phyloP scores from a whole-genome alignment of 441 rosid genomes.

The Flueggea neowawraea region DNA sequence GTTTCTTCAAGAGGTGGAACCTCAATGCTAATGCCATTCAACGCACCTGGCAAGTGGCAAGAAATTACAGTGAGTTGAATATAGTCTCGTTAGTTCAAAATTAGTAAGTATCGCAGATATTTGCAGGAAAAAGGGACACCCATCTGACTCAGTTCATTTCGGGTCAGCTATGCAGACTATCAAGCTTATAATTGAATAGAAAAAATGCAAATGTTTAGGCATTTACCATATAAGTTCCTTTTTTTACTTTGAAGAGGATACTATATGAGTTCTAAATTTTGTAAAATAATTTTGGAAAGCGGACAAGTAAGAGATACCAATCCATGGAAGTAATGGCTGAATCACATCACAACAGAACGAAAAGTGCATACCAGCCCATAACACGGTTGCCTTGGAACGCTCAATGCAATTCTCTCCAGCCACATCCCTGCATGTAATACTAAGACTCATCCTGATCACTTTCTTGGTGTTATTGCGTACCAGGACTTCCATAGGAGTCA shows the following conservation, averaged over 20 bases:
- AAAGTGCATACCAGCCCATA: conserved; percentile 74
- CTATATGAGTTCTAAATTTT: too few species aligned
- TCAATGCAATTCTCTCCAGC: conserved; percentile 94
- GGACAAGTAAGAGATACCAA: neutral
- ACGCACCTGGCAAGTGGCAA: conserved; percentile 49
- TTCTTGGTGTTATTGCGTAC: conserved; percentile 90
- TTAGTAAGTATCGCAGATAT: too few species aligned
- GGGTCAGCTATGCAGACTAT: too few species aligned
- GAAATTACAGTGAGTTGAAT: neutral
- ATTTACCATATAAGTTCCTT: too few species aligned
- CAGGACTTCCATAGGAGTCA: conserved; percentile 88
- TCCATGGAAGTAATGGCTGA: neutral
- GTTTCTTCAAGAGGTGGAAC: conserved; percentile 77
- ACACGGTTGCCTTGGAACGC: conserved; percentile 75
- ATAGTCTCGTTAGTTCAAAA: too few species aligned
- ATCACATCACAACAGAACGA: neutral
- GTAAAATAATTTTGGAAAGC: neutral
- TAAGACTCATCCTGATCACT: conserved; percentile 71
- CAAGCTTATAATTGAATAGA: too few species aligned
- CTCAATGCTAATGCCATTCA: conserved; percentile 74
- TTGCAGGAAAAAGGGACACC: too few species aligned
- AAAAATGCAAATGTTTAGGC: too few species aligned
- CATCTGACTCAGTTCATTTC: too few species aligned
- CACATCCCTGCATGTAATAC: conserved; percentile 87
- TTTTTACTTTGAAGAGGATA: too few species aligned